These are phyloP conservation scores for Collybia nuda DNA, from an alignment of 768 basidiomycete genomes.

Conservation along the genomic window DNA sequence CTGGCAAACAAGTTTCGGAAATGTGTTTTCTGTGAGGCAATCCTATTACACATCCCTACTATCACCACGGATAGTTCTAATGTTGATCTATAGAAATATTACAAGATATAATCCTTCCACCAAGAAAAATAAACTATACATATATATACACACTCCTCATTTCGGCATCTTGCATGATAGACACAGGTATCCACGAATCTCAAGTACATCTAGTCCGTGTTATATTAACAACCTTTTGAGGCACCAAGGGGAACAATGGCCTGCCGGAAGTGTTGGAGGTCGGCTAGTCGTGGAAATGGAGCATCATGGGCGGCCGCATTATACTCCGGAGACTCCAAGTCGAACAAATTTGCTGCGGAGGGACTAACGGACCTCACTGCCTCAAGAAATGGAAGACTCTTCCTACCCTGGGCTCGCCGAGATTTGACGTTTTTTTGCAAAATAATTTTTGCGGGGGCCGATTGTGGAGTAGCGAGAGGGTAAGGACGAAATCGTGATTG, in stretches of 20 bases:
- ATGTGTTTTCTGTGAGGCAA: too few species aligned
- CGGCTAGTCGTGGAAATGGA: background rate
- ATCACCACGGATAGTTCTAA: too few species aligned
- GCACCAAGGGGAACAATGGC: background rate
- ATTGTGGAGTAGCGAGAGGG: constrained; percentile 12
- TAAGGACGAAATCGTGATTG: constrained; percentile 18
- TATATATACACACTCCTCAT: too few species aligned
- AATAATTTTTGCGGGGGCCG: constrained; percentile 6
- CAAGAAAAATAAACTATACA: too few species aligned
- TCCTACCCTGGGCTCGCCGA: constrained; percentile 17
- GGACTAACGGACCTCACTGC: constrained; percentile 5
- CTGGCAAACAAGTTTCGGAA: too few species aligned
- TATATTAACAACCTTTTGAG: too few species aligned
- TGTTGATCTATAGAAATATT: too few species aligned
- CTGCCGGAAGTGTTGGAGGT: background rate
- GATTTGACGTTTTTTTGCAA: constrained; percentile 5
- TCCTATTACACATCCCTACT: too few species aligned
- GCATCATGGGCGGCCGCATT: background rate
- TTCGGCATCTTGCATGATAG: too few species aligned
- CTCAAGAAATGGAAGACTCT: constrained; percentile 21
- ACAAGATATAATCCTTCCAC: too few species aligned
- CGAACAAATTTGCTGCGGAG: background rate
- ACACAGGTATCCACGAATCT: too few species aligned
- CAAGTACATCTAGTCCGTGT: too few species aligned
- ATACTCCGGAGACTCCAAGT: background rate